Evolutionary conservation across 768 basidiomycete genomes (phyloP), one percentile per base, ranked within the genome.

Genomic region (Pleurotus citrinopileatus): DNA sequence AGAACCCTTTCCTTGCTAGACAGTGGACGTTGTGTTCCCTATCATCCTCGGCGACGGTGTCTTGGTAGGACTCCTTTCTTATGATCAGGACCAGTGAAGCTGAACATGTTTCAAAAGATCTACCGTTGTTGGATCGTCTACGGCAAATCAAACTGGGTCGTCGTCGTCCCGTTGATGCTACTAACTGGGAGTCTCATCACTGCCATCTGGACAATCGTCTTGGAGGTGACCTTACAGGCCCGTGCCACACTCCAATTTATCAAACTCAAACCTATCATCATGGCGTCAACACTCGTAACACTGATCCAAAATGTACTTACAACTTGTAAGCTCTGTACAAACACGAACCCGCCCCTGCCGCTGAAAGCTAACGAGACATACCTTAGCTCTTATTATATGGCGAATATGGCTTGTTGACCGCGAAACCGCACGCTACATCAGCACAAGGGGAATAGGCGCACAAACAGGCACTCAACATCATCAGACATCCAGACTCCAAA

Each of bases 111-210:
- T 52, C 46, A 6, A 22, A 13, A 59, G 58, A 44, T 59, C 19
- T 59, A 57, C 48, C 32, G 58, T 10, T 59, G 58, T 27, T 59
- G 56, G 55, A 48, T 57, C 13, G 58, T 59, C 9, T 54, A 40
- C 15, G 50, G 43, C 36, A 48, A 45, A 17, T 17, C 27, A 28
- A 47, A 42, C 32, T 20, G 37, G 13, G 28, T 59, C 22, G 25
- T 59, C 9, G 17, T 42, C 9, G 27, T 45, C 13, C 48, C 58
- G 2, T 9, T 57, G 12, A 10, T 56, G n/a, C 34, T 59, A 4
- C 54, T 45, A 36, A 13, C 54, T 8, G 55, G 52, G 13, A 27
- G 27, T 28, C 29, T 42, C 37, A 20, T 40, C 19, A 40, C 32
- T 32, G 45, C 28, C 13, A 48, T 51, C 17, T 53, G 25, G 26